Base-by-base conservation (phyloP, 2,329 filamentous ascomycete species). In the Fusarium drepaniforme region DNA sequence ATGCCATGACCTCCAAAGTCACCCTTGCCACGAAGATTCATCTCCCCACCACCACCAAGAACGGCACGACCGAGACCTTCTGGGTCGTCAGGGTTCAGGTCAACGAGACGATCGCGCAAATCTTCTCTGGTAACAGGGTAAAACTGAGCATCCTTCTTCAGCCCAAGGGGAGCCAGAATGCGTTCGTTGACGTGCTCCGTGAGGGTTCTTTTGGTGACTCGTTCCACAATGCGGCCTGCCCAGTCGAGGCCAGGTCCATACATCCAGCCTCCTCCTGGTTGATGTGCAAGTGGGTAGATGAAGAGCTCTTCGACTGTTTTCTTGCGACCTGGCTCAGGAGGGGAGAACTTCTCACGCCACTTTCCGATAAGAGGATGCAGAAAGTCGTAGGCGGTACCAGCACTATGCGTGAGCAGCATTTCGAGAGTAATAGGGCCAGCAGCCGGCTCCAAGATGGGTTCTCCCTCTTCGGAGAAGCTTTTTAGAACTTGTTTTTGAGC, bases 221-320 rank as follows among this genome's bases (percentile, higher is more conserved):
- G 81, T 73, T 90, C 88, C 1, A 90, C 82, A 1, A 90, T 80
- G 1, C 84, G 82, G 4, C 89, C 88, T 0, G 85, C 86, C 88
- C 88, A 90, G 80, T 91, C 89, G 2, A 87, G 77, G 2, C 85
- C 83, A 1, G 83, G 73, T 0, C 87, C 85, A 70, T 90, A 90
- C 71, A 83, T 81, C 88, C 88, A 91, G 4, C 82, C 79, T 0
- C 81, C 78, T 0, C 88, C 89, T 1, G 89, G 89, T 66, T 91
- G 86, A 71, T 85, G 89, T 12, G 78, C 61, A 4, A 90, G 83
- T 0, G 88, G 87, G 12, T 85, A 83, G 13, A 71, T 69, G 70
- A 84, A 88, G 0, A 83, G 73, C 21, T 86, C 83, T 13, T 85
- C 83, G 0, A 90, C 84, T 0, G 81, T 81, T 15, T 74, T 73